Percentiles rank a stretch among this genome's conserved stretches.
These are phyloP conservation scores for Halenospora varia DNA, from an alignment of 495 filamentous ascomycete genomes.

Conservation along the genomic window DNA sequence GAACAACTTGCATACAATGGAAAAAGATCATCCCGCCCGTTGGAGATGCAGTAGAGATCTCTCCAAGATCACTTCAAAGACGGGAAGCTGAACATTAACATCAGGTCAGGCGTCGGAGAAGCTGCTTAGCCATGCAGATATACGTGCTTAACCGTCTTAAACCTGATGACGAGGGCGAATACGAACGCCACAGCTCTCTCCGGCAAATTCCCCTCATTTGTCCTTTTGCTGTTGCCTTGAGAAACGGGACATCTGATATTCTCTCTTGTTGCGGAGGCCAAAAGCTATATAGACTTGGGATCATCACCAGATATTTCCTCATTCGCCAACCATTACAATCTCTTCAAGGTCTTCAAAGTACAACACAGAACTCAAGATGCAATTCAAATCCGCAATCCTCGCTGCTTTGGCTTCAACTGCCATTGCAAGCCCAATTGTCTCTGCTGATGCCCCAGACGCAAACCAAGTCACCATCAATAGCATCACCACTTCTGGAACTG, in stretches of 20 bases:
- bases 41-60: not conserved
- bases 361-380: not conserved
- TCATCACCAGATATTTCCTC: not conserved
- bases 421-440: not conserved
- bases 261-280: not conserved
- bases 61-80: not conserved
- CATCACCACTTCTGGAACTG: conserved; percentile 14
- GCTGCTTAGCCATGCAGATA: not conserved
- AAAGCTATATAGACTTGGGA: not conserved
- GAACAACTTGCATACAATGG: not conserved
- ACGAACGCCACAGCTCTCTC: not conserved
- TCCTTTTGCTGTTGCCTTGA: not conserved
- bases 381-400: not conserved
- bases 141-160: not conserved
- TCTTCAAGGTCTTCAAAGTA: not conserved
- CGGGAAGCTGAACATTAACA: not conserved
- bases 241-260: not conserved
- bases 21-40: not conserved
- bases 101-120: not conserved
- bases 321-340: not conserved
- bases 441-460: not conserved
- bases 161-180: not conserved
- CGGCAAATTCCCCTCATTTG: not conserved
- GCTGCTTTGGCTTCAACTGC: not conserved
- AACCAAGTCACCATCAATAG: not conserved